Conservation (phyloP, 2,329 filamentous ascomycete species). For the Neoscytalidium dimidiatum region DNA sequence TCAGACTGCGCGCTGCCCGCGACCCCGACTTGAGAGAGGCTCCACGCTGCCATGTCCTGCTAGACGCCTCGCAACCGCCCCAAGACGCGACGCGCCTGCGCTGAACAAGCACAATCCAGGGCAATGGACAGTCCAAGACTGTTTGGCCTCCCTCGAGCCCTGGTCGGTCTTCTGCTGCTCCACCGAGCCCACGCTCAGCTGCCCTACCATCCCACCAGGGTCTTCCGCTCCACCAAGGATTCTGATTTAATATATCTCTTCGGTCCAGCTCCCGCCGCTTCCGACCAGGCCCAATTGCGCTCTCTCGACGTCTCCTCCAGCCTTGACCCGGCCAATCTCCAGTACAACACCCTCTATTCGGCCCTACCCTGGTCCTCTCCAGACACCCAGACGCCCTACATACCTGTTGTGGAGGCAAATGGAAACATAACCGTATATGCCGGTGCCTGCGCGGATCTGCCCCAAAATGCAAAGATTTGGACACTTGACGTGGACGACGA, state of each 20-base stretch:
- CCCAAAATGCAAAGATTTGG: conserved; percentile 64
- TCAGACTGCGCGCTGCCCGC: neutral
- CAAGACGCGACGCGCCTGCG: conserved; percentile 1
- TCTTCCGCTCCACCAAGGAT: conserved; percentile 61
- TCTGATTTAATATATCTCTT: conserved; percentile 70
- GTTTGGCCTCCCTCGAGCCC: neutral
- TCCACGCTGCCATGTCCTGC: conserved; percentile 15
- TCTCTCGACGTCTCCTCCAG: conserved; percentile 65
- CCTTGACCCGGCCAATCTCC: conserved; percentile 51
- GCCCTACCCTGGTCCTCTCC: conserved; percentile 64
- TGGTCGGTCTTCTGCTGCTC: conserved; percentile 1
- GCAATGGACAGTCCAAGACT: conserved; percentile 10
- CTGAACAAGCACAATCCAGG: neutral
- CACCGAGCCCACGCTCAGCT: conserved; percentile 45
- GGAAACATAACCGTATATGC: conserved; percentile 74
- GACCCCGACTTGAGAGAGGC: neutral
- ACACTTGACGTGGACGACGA: conserved; percentile 57
- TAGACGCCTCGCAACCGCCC: neutral
- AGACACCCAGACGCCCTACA: conserved; percentile 59
- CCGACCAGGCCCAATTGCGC: conserved; percentile 55
- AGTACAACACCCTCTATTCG: conserved; percentile 53
- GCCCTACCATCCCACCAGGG: conserved; percentile 76
- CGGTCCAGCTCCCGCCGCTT: conserved; percentile 51
- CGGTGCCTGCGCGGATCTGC: conserved; percentile 66
- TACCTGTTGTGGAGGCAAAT: conserved; percentile 65